Evolutionary conservation across 495 filamentous ascomycete species (phyloP).

Genomic region (Tetracladium setigerum): DNA sequence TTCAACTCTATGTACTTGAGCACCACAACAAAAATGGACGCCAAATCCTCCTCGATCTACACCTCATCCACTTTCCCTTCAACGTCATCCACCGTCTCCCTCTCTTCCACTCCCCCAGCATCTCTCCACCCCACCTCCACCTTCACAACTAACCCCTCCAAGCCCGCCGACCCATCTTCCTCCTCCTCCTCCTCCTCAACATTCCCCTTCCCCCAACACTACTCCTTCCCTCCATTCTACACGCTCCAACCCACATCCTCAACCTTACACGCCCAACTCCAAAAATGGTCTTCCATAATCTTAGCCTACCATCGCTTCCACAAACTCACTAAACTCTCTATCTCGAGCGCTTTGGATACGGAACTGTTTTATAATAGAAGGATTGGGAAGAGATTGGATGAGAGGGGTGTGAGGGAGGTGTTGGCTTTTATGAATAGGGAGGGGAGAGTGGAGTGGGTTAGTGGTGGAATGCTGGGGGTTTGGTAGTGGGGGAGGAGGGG

Average conservation of each 20-base stretch:
- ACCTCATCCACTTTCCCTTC: conserved; percentile 4
- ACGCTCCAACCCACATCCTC: conserved; percentile 69
- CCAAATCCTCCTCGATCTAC: conserved; percentile 1
- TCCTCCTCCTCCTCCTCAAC: neutral
- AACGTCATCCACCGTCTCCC: neutral
- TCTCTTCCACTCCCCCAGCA: neutral
- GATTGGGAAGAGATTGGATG: conserved; percentile 47
- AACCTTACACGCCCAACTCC: conserved; percentile 69
- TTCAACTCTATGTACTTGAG: too few relatives aligned
- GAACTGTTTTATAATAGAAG: conserved; percentile 45
- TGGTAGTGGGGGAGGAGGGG: conserved; percentile 15
- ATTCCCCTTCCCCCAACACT: conserved; percentile 38
- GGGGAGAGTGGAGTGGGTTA: conserved; percentile 63
- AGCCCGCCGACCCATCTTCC: neutral
- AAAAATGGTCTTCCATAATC: conserved; percentile 80
- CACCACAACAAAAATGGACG: too few relatives aligned
- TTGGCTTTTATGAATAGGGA: conserved; percentile 66
- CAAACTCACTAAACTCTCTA: conserved; percentile 60
- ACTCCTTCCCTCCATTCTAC: conserved; percentile 70
- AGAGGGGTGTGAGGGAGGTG: conserved; percentile 57
- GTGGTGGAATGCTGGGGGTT: too few relatives aligned
- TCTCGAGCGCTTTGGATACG: conserved; percentile 48
- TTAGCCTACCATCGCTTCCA: conserved; percentile 76
- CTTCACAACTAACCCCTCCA: conserved; percentile 5
- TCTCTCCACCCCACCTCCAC: neutral